phyloP scores from a whole-genome alignment of 805 yeast species.

The Blastobotrys attinorum region DNA sequence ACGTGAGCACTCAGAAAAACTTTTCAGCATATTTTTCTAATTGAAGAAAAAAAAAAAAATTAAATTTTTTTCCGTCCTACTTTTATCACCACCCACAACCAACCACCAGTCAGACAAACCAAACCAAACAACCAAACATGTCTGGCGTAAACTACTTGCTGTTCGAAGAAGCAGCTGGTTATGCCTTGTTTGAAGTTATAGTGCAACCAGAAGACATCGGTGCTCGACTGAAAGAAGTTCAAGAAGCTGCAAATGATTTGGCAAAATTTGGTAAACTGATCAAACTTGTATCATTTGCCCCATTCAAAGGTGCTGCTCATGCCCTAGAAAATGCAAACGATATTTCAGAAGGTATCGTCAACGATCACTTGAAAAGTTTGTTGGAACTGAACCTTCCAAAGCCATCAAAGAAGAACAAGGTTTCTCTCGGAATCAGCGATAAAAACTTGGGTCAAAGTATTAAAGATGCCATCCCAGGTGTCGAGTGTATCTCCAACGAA shows the following conservation, averaged over 20 bases:
- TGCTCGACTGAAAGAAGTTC: slow-evolving; percentile 86
- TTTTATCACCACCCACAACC: too few species aligned
- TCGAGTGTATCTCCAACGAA: slow-evolving; percentile 87
- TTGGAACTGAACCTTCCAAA: slow-evolving; percentile 88
- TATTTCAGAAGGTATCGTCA: slow-evolving; percentile 92
- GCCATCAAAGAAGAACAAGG: slow-evolving; percentile 54
- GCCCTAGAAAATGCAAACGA: slow-evolving; percentile 98
- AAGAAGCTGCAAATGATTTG: slow-evolving; percentile 79
- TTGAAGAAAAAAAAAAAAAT: slow-evolving; percentile 2
- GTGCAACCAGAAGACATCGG: slow-evolving; percentile 93
- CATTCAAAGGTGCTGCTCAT: slow-evolving; percentile 99
- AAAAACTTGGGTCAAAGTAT: slow-evolving; percentile 94
- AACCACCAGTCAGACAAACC: too few species aligned
- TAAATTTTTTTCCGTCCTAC: too few species aligned
- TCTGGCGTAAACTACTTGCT: slow-evolving; percentile 91
- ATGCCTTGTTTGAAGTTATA: slow-evolving; percentile 90
- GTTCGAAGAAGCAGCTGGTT: slow-evolving; percentile 98
- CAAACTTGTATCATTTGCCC: slow-evolving; percentile 91
- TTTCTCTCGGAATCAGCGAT: slow-evolving; percentile 86
- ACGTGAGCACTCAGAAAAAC: too few species aligned
- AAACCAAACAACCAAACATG: too few species aligned
- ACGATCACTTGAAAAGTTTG: slow-evolving; percentile 83
- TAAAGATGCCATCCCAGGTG: slow-evolving; percentile 80
- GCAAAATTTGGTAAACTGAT: slow-evolving; percentile 84
- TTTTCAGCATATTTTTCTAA: too few species aligned